Percentiles rank a stretch among this genome's conserved stretches.
These are phyloP conservation scores for Polygonum aviculare DNA, from an alignment of 148 eudicot species.

Conservation along the genomic window DNA sequence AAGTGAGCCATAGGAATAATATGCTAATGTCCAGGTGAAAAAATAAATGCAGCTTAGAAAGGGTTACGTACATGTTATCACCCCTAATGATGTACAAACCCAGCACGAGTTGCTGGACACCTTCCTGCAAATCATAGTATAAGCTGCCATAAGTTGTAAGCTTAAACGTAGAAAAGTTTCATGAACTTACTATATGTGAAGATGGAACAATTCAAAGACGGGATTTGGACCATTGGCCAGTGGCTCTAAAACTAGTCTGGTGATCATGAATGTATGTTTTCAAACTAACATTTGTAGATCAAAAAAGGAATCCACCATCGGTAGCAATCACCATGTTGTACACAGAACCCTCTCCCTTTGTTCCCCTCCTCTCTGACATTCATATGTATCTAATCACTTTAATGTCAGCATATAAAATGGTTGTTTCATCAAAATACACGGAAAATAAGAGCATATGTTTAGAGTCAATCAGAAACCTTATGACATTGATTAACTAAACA, in stretches of 20 bases:
- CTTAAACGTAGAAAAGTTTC: neutral
- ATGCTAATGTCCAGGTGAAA: neutral
- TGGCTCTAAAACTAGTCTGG: neutral
- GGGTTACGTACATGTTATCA: slow-evolving; percentile 70
- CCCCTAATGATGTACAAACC: slow-evolving; percentile 96
- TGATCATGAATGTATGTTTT: neutral
- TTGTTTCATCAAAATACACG: neutral
- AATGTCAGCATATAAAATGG: neutral
- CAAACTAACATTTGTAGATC: neutral
- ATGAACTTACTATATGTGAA: neutral
- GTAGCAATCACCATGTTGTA: neutral
- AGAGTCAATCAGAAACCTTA: neutral
- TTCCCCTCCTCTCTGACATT: neutral
- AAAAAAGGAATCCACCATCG: neutral
- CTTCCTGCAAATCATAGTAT: slow-evolving; percentile 56
- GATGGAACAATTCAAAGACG: neutral
- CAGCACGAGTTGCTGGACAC: slow-evolving; percentile 84
- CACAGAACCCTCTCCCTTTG: neutral
- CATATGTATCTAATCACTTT: neutral
- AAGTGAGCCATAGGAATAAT: neutral
- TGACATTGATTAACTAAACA: neutral
- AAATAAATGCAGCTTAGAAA: neutral
- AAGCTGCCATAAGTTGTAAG: neutral
- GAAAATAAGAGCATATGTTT: neutral
- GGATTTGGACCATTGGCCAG: neutral